phyloP scores from a whole-genome alignment of 2,329 filamentous ascomycete species.

The Phialophora expanda region DNA sequence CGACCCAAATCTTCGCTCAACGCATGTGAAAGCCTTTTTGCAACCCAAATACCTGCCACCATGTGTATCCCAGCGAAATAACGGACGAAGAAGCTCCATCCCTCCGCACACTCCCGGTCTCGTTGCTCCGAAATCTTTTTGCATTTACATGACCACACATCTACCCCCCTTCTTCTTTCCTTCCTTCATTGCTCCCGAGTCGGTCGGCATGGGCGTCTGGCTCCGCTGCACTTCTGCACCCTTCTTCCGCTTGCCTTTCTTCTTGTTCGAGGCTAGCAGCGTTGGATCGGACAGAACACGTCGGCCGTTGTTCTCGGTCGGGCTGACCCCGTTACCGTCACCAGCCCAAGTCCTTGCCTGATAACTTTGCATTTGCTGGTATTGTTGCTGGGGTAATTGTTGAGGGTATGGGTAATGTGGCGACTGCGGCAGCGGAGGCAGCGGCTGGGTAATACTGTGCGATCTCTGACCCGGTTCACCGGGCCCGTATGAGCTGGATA shows the following conservation, averaged over 20 bases:
- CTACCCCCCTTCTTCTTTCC: conserved; percentile 29
- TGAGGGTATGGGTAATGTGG: conserved; percentile 7
- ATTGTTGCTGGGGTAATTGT: conserved; percentile 11
- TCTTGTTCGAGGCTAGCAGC: conserved; percentile 19
- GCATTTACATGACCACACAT: conserved; percentile 37
- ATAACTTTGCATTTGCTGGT: conserved; percentile 15
- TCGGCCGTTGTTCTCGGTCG: conserved; percentile 1
- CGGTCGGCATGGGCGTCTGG: conserved; percentile 24
- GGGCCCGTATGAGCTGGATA: conserved; percentile 27
- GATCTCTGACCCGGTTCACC: conserved; percentile 25
- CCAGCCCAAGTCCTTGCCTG: conserved; percentile 18
- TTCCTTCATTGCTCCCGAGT: conserved; percentile 4
- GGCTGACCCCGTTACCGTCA: conserved; percentile 12
- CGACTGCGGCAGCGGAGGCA: conserved; percentile 17
- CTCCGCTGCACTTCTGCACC: conserved; percentile 17
- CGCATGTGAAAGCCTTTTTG: neutral
- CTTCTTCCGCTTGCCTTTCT: conserved; percentile 26
- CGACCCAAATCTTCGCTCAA: neutral
- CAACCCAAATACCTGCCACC: neutral
- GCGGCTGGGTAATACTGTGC: conserved; percentile 21
- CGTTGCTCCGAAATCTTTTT: neutral
- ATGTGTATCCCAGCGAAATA: neutral
- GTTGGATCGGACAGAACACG: conserved; percentile 15
- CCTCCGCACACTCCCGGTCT: neutral
- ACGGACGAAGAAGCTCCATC: neutral